These are phyloP conservation scores for Infundibulicybe gibba DNA, from an alignment of 768 basidiomycete species.

Conservation along the genomic window DNA sequence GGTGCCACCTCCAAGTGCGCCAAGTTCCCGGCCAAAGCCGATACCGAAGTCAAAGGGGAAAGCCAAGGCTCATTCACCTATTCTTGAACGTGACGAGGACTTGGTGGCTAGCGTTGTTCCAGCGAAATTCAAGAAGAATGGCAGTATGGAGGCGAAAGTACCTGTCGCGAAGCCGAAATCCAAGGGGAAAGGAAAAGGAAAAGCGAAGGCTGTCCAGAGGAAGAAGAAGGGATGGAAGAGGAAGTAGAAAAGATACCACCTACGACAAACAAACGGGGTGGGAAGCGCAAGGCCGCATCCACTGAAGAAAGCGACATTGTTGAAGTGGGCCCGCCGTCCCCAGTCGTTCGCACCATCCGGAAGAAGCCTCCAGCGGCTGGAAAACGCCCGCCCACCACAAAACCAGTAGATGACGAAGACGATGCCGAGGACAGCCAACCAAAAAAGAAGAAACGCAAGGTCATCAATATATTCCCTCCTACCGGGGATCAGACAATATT, in stretches of 20 bases:
- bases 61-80: slow-evolving; percentile 9
- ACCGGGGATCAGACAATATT: slow-evolving; percentile 41
- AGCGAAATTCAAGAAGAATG: slow-evolving; percentile 1
- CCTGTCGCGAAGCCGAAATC: slow-evolving; percentile 10
- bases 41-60: slow-evolving; percentile 26
- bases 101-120: background rate
- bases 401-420: slow-evolving; percentile 13
- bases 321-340: slow-evolving; percentile 9
- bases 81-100: slow-evolving; percentile 4
- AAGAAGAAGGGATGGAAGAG: slow-evolving; percentile 24
- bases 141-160: background rate
- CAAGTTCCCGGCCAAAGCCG: background rate
- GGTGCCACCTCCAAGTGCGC: slow-evolving; percentile 12
- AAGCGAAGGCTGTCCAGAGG: slow-evolving; percentile 11
- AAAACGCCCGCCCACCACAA: background rate
- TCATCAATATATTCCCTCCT: slow-evolving; percentile 57
- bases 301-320: background rate
- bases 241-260: slow-evolving; percentile 12
- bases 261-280: slow-evolving; percentile 12
- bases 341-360: too few relatives aligned
- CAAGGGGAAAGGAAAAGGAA: slow-evolving; percentile 29
- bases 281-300: slow-evolving; percentile 2
- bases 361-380: slow-evolving; percentile 1
- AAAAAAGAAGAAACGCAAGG: slow-evolving; percentile 67
- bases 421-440: slow-evolving; percentile 19